phyloP scores from a whole-genome alignment of 768 basidiomycete species.

The Phanerodontia chrysosporium region DNA sequence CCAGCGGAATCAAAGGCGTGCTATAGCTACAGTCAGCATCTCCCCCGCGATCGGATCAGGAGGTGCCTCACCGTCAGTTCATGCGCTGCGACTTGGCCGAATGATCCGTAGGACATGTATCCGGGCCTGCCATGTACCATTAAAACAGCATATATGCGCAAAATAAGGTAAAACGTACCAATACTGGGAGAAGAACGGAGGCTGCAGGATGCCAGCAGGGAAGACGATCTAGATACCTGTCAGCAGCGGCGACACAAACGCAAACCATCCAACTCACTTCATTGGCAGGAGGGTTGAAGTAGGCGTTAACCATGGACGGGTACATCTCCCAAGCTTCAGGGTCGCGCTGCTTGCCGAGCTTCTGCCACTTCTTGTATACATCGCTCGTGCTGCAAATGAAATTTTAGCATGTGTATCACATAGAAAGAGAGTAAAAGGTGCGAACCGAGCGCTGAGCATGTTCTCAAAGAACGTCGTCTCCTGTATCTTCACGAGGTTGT shows the following conservation, averaged over 20 bases:
- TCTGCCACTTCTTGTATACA: slow-evolving; percentile 66
- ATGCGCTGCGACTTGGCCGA: slow-evolving; percentile 89
- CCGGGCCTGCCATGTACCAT: slow-evolving; percentile 55
- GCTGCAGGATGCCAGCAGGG: slow-evolving; percentile 91
- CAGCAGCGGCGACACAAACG: not conserved
- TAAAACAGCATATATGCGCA: slow-evolving; percentile 1
- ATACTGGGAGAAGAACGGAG: slow-evolving; percentile 81
- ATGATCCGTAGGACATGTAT: slow-evolving; percentile 88
- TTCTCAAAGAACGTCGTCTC: slow-evolving; percentile 80
- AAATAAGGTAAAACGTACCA: slow-evolving; percentile 45
- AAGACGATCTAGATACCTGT: slow-evolving; percentile 68
- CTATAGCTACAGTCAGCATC: slow-evolving; percentile 31
- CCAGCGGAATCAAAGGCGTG: slow-evolving; percentile 92
- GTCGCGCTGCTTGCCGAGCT: slow-evolving; percentile 69
- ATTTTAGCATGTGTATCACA: not conserved
- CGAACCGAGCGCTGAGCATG: slow-evolving; percentile 59
- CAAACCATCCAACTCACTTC: slow-evolving; percentile 63
- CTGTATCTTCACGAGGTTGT: slow-evolving; percentile 61
- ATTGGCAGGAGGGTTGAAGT: slow-evolving; percentile 82
- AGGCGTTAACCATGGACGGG: slow-evolving; percentile 83
- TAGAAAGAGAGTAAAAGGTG: not conserved
- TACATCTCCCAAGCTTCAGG: slow-evolving; percentile 82
- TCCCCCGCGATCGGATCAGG: not conserved
- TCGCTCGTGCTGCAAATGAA: slow-evolving; percentile 47
- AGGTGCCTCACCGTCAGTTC: slow-evolving; percentile 69